phyloP scores from a whole-genome alignment of 1,284 basidiomycete species.

The Termitomyces sp. region DNA sequence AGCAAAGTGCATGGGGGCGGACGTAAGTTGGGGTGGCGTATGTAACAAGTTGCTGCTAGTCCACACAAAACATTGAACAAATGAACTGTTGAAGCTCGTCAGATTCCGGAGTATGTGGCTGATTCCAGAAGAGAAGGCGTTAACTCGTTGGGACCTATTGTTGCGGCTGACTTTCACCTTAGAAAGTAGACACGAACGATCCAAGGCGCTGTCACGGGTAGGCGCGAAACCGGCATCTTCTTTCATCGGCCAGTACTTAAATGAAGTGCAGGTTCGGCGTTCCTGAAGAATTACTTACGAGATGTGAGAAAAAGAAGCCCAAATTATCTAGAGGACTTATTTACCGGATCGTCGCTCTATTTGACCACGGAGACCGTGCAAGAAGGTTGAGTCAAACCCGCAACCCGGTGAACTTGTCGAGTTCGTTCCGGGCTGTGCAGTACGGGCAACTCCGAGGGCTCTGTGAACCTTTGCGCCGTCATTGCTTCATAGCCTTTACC shows the following conservation, averaged over 20 bases:
- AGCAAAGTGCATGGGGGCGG: not conserved
- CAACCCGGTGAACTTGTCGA: not conserved
- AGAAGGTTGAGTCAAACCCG: slow-evolving; percentile 1
- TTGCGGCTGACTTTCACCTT: not conserved
- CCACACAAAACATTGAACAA: not conserved
- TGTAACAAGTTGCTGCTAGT: not conserved
- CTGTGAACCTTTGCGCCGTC: not conserved
- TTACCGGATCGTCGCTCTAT: slow-evolving; percentile 12
- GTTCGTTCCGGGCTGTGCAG: not conserved
- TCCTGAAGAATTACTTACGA: slow-evolving; percentile 8
- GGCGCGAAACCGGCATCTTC: not conserved
- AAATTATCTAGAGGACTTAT: slow-evolving; percentile 2
- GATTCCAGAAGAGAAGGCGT: not conserved
- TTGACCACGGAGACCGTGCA: slow-evolving; percentile 12
- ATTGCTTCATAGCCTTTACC: not conserved
- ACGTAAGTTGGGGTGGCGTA: slow-evolving; percentile 11
- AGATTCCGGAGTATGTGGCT: not conserved
- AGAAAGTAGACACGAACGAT: not conserved
- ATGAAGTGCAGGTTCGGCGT: slow-evolving; percentile 1
- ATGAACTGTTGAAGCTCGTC: not conserved
- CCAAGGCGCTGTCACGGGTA: not conserved
- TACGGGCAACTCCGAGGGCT: slow-evolving; percentile 6
- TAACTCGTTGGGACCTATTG: not conserved
- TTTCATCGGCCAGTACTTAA: not conserved
- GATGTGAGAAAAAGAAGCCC: slow-evolving; percentile 9